These are phyloP conservation scores for Phyllosticta citriasiana DNA, from an alignment of 2,329 filamentous ascomycete genomes.

Conservation along the genomic window DNA sequence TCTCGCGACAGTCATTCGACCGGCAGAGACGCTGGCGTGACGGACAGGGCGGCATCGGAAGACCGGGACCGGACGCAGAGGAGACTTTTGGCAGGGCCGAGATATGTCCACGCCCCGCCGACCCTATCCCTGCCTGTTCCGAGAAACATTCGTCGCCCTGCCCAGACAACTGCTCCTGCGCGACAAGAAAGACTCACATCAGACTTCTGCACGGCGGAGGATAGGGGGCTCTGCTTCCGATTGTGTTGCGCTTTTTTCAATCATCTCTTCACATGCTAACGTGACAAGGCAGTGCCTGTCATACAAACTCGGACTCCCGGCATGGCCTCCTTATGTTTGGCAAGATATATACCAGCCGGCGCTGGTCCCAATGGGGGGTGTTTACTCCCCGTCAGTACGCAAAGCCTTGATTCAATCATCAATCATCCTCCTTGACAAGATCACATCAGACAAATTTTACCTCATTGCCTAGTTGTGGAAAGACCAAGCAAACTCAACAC, in stretches of 20 bases:
- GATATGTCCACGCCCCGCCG: neutral
- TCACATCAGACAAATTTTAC: neutral
- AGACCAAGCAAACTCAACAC: conserved; percentile 20
- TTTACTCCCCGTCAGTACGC: neutral
- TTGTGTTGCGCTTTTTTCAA: neutral
- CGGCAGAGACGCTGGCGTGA: neutral
- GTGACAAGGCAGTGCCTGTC: neutral
- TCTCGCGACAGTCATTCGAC: neutral
- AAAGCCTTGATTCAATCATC: neutral
- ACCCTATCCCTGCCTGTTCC: neutral
- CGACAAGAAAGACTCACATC: neutral
- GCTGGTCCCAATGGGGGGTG: neutral
- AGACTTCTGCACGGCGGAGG: neutral
- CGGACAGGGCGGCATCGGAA: neutral
- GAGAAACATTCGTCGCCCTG: neutral
- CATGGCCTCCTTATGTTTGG: neutral
- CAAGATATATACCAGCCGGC: conserved; percentile 3
- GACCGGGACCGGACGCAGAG: neutral
- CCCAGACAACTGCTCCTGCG: neutral
- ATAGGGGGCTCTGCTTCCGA: neutral
- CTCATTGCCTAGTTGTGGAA: neutral
- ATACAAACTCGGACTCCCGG: neutral
- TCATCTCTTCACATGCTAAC: neutral
- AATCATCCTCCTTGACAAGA: neutral
- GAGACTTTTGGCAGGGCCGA: neutral